Conservation (phyloP, 495 filamentous ascomycete species). For the Trichoderma erinaceum region DNA sequence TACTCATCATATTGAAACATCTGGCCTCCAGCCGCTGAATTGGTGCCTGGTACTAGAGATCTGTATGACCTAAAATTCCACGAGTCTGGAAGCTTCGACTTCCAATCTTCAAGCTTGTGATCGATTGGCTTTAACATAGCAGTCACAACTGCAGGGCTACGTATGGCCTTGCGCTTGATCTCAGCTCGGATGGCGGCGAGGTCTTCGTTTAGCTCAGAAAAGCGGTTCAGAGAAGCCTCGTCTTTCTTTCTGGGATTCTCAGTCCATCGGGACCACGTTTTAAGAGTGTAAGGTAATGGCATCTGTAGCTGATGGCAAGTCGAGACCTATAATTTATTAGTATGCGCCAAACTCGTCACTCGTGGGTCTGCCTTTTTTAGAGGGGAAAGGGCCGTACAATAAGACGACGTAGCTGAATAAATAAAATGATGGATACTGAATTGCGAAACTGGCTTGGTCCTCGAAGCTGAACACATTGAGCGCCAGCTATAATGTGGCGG, state of each 20-base stretch:
- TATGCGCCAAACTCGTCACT: background rate
- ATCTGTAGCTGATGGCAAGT: background rate
- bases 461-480: background rate
- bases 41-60: background rate
- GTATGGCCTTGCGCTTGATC: background rate
- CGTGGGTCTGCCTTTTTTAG: background rate
- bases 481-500: background rate
- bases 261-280: background rate
- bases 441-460: background rate
- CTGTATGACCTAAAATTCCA: background rate
- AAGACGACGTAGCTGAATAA: background rate
- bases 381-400: background rate
- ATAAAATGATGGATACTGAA: background rate
- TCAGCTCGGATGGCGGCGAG: background rate
- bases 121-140: background rate
- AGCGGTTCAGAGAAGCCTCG: background rate
- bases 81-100: background rate
- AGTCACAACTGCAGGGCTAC: background rate
- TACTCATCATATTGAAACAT: background rate
- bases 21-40: background rate
- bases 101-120: background rate
- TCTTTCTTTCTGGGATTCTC: background rate
- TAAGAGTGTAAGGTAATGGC: background rate
- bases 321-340: background rate
- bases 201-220: background rate